Evolutionary conservation across 2,329 filamentous ascomycete genomes (phyloP).

Genomic region (Curvularia sp.): DNA sequence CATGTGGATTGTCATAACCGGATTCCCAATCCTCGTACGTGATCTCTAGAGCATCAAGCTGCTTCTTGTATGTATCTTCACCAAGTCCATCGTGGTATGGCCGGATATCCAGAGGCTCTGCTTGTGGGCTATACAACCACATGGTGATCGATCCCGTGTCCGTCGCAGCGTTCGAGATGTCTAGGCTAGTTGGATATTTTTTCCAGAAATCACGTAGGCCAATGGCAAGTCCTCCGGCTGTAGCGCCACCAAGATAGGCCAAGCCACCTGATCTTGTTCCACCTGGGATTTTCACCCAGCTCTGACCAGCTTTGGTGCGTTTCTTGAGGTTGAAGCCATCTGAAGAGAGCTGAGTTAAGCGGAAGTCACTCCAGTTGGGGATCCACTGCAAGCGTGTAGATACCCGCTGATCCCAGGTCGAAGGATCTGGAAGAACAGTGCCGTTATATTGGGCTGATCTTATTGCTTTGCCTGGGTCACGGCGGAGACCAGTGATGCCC

Average conservation of each 20-base stretch:
- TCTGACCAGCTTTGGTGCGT: slow-evolving; percentile 63
- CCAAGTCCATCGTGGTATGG: slow-evolving; percentile 66
- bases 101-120: slow-evolving; percentile 62
- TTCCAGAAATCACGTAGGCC: slow-evolving; percentile 70
- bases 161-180: slow-evolving; percentile 60
- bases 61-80: slow-evolving; percentile 62
- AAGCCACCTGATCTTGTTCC: slow-evolving; percentile 64
- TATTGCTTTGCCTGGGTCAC: slow-evolving; percentile 60
- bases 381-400: slow-evolving; percentile 62
- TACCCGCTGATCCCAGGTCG: slow-evolving; percentile 58
- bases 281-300: slow-evolving; percentile 65
- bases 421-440: slow-evolving; percentile 48
- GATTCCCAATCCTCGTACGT: slow-evolving; percentile 69
- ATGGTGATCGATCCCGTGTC: slow-evolving; percentile 62
- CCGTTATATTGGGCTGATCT: slow-evolving; percentile 61
- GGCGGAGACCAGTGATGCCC: slow-evolving; percentile 65
- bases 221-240: slow-evolving; percentile 64
- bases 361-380: slow-evolving; percentile 65
- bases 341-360: slow-evolving; percentile 63
- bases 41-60: slow-evolving; percentile 66
- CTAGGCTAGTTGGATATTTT: slow-evolving; percentile 65
- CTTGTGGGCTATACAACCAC: slow-evolving; percentile 67
- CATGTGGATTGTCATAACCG: slow-evolving; percentile 63
- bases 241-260: slow-evolving; percentile 65
- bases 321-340: slow-evolving; percentile 69